Conservation (phyloP, 495 filamentous ascomycete genomes). For the Daldinia decipiens region DNA sequence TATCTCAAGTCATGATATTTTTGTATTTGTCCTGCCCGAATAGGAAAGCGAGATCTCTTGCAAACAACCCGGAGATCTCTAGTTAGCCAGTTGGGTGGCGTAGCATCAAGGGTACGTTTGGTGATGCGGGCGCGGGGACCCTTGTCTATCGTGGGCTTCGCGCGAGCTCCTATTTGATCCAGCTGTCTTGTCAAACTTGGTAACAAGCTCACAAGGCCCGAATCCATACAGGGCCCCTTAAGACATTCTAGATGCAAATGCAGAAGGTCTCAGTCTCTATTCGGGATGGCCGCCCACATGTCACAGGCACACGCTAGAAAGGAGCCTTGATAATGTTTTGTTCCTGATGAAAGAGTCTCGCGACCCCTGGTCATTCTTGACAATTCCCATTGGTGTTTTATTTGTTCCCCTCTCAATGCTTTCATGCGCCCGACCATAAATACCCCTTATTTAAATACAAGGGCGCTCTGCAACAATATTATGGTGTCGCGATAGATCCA, state of each 20-base stretch:
- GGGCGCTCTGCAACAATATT: conserved; percentile 11
- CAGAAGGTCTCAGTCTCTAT: conserved; percentile 40
- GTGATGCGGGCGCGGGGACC: conserved; percentile 22
- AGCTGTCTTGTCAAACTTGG: conserved; percentile 10
- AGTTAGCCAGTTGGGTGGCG: background rate
- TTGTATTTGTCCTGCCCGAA: conserved; percentile 26
- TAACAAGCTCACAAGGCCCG: conserved; percentile 27
- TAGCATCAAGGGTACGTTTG: conserved; percentile 10
- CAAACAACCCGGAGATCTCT: background rate
- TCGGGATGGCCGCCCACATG: conserved; percentile 37
- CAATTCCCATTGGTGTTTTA: conserved; percentile 20
- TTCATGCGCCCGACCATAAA: conserved; percentile 15
- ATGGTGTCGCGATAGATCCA: conserved; percentile 21
- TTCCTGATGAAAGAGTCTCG: conserved; percentile 24
- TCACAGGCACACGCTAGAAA: conserved; percentile 36
- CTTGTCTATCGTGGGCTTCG: conserved; percentile 34
- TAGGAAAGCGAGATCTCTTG: conserved; percentile 19
- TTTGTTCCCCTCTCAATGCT: conserved; percentile 24
- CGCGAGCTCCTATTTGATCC: conserved; percentile 32
- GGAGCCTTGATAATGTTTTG: conserved; percentile 22
- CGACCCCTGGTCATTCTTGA: conserved; percentile 39
- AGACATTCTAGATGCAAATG: conserved; percentile 31
- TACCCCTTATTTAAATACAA: conserved; percentile 24
- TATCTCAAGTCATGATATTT: conserved; percentile 12
- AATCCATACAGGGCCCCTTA: conserved; percentile 30